Evolutionary conservation across 2,329 filamentous ascomycete genomes (phyloP).

Genomic region (Botrytis galanthina): DNA sequence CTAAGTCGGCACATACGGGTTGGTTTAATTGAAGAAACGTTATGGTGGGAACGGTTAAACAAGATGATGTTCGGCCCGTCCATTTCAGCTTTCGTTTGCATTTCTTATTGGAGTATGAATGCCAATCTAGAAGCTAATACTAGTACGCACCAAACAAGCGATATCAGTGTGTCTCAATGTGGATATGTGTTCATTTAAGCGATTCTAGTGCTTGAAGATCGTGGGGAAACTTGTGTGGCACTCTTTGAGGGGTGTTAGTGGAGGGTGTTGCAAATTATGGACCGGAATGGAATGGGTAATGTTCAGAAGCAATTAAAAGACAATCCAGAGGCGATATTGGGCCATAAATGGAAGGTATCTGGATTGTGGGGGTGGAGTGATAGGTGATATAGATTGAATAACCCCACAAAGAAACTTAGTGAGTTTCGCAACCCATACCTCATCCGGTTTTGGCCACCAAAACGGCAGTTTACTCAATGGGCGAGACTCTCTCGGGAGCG

Average conservation of each 20-base stretch:
- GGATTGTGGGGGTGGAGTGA: neutral
- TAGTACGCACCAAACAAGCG: neutral
- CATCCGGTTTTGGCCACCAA: neutral
- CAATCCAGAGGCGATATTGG: neutral
- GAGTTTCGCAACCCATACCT: neutral
- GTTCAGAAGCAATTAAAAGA: neutral
- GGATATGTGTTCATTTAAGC: neutral
- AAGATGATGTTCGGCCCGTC: neutral
- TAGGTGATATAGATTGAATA: neutral
- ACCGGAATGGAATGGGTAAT: neutral
- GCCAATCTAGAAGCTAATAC: neutral
- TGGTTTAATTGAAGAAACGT: neutral
- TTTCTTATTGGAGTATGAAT: neutral
- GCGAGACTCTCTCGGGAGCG: neutral
- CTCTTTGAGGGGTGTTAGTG: neutral
- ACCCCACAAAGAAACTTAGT: neutral
- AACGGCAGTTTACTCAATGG: neutral
- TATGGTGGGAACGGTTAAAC: neutral
- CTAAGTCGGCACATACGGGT: neutral
- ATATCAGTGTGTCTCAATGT: neutral
- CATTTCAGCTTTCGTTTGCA: neutral
- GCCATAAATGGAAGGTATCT: neutral
- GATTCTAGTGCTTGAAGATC: neutral
- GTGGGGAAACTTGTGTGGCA: neutral
- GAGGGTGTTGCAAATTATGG: neutral